Base-by-base conservation (phyloP, 352 stramenopile species). In the Blastocystis sp. region DNA sequence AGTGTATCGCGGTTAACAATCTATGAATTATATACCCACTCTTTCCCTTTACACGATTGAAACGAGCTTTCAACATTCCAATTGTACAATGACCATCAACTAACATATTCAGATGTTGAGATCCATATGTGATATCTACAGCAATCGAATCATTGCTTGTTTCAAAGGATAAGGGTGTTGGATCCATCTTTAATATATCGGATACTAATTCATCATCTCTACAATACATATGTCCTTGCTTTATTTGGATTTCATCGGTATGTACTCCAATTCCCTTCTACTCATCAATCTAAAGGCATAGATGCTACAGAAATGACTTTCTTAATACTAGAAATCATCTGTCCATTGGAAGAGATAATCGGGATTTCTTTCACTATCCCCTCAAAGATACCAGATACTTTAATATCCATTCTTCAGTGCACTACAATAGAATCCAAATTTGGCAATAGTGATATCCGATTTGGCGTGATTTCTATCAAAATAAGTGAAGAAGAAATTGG, bases 211-310 rank as follows among this genome's bases (percentile, higher is more conserved):
- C 51, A 32, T 83, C 51, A 29, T 83, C 32, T n/a, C 29, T 16
- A n/a, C 32, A 66, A 66, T 83, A 83, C 46, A 83, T 67, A 42
- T 63, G 27, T 51, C 71, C 71, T 66, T 83, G 71, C 35, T 83
- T 83, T 12, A 83, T 39, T 29, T 83, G 71, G 19, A 83, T n/a
- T 24, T 67, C 27, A 21, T 29, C 43, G 24, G 32, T 37, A 49
- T 63, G 35, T 3, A 83, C n/a, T 27, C 35, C 51, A 35, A 83
- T 35, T 35, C 39, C 24, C 4, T 83, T 42, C 71, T 83, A 83
- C 46, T 24, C n/a, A 35, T 66, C 16, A 65, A 27, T 1, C 24
- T 35, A 52, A n/a, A 16, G 1, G 1, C 11, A 14, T 19, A 66
- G 7, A 0, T 21, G 51, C 19, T 35, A 83, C 71, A 43, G 46